A percentile compares a stretch with the other conserved stretches of the same genome.
phyloP scores from a whole-genome alignment of 2,329 filamentous ascomycete species.

The Rutstroemia sp. region DNA sequence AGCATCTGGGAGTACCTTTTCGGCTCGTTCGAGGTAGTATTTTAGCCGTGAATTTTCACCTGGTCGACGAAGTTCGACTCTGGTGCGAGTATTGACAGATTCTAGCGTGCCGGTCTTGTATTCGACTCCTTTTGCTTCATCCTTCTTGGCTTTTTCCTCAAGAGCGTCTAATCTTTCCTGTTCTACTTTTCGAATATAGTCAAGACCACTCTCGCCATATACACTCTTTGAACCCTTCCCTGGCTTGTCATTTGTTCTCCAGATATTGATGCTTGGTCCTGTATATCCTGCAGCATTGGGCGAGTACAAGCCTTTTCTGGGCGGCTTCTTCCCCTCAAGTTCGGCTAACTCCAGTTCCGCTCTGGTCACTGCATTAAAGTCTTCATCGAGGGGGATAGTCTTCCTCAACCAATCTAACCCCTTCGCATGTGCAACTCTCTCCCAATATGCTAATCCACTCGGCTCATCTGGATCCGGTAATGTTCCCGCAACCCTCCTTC shows the following conservation, averaged over 20 bases:
- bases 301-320: slow-evolving; percentile 13
- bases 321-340: slow-evolving; percentile 34
- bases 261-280: neutral
- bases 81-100: slow-evolving; percentile 13
- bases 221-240: slow-evolving; percentile 32
- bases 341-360: slow-evolving; percentile 55
- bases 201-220: slow-evolving; percentile 51
- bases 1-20: slow-evolving; percentile 43
- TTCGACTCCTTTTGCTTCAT: slow-evolving; percentile 35
- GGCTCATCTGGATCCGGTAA: slow-evolving; percentile 49
- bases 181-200: slow-evolving; percentile 47
- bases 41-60: slow-evolving; percentile 23
- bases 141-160: slow-evolving; percentile 36
- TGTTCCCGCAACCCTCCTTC: slow-evolving; percentile 55
- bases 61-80: slow-evolving; percentile 23
- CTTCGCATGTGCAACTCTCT: slow-evolving; percentile 32
- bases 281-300: slow-evolving; percentile 18
- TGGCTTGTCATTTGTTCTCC: neutral
- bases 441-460: slow-evolving; percentile 9
- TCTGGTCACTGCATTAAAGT: slow-evolving; percentile 51
- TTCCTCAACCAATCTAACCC: slow-evolving; percentile 50
- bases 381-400: slow-evolving; percentile 49
- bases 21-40: slow-evolving; percentile 36
- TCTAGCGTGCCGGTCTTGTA: slow-evolving; percentile 24
- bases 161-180: slow-evolving; percentile 38